Base-by-base conservation (phyloP, 2,329 filamentous ascomycete species). In the Colletotrichum spinosum region DNA sequence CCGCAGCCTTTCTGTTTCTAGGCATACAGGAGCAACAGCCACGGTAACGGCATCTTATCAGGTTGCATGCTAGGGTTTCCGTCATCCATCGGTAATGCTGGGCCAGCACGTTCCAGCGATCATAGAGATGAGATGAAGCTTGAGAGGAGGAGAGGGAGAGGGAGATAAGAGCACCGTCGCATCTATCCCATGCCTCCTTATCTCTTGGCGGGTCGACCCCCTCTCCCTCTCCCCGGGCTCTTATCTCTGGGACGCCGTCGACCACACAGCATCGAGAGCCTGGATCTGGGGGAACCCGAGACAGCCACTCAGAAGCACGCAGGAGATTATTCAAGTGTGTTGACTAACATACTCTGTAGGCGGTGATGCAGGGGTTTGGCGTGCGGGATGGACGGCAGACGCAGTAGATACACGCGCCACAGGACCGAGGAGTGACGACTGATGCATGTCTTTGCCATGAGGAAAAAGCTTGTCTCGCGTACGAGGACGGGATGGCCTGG, bases 181-280 rank as follows among this genome's bases (percentile, higher is more conserved):
- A 9, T 44, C 42, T 15, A 8, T 38, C 38, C 52, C 39, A 56
- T 42, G 58, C 35, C 38, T 53, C 11, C 62, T 65, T 65, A 65
- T 65, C 62, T 65, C 58, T 65, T 62, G 52, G 62, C 62, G 62
- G 62, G 62, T 56, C 62, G 25, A 33, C 52, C 52, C 51, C 42
- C 44, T 39, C 15, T 50, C 15, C 42, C 42, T 41, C 34, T 17
- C 45, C 45, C 46, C 13, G 37, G 37, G 37, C 51, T 42, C 57
- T 65, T 65, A 65, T 65, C 62, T 53, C 8, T 15, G 38, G n/a
- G 42, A 45, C 1, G 12, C 13, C 11, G 13, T 12, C 13, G 13
- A 44, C 4, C 15, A 39, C 17, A 12, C 45, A 25, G 17, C 45
- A 25, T 48, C n/a, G 15, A n/a, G 13, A 44, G 13, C 45, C 45